Conservation (phyloP, 306 rosid species). For the Sesbania bispinosa region DNA sequence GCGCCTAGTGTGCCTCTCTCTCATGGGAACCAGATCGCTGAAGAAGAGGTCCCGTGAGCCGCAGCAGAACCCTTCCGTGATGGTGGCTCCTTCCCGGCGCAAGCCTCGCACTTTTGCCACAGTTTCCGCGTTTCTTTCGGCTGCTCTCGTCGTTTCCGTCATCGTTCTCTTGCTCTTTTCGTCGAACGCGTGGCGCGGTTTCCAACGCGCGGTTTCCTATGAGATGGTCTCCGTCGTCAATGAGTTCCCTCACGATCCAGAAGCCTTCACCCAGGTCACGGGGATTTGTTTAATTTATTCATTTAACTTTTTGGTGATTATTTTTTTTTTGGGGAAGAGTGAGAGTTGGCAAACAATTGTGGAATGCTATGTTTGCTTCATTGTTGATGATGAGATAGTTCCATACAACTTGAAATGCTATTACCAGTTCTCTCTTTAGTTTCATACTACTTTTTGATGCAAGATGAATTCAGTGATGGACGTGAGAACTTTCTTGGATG, state of each 20-base stretch:
- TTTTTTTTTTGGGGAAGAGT: too few species aligned
- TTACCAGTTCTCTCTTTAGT: too few species aligned
- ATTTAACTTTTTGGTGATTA: too few species aligned
- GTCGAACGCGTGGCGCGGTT: conserved; percentile 29
- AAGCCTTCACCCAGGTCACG: conserved; percentile 90
- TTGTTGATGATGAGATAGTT: too few species aligned
- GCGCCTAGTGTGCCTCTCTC: too few species aligned
- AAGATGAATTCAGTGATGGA: background rate
- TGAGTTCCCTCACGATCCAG: conserved; percentile 76
- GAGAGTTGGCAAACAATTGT: too few species aligned
- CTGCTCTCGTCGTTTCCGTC: conserved; percentile 28
- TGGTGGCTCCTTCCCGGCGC: conserved; percentile 40
- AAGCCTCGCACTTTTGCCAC: background rate
- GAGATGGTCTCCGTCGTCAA: conserved; percentile 65
- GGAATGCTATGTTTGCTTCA: too few species aligned
- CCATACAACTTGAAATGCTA: too few species aligned
- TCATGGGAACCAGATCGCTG: conserved; percentile 57
- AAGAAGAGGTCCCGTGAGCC: conserved; percentile 44
- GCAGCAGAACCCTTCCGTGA: conserved; percentile 44
- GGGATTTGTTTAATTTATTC: too few species aligned
- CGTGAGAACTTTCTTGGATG: conserved; percentile 3
- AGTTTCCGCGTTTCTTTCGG: conserved; percentile 31
- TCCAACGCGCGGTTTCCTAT: conserved; percentile 4
- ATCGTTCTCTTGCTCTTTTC: conserved; percentile 46
- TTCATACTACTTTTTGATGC: too few species aligned